These are phyloP conservation scores for Crithidia fasciculata DNA, from an alignment of 208 protist genomes.

Conservation along the genomic window DNA sequence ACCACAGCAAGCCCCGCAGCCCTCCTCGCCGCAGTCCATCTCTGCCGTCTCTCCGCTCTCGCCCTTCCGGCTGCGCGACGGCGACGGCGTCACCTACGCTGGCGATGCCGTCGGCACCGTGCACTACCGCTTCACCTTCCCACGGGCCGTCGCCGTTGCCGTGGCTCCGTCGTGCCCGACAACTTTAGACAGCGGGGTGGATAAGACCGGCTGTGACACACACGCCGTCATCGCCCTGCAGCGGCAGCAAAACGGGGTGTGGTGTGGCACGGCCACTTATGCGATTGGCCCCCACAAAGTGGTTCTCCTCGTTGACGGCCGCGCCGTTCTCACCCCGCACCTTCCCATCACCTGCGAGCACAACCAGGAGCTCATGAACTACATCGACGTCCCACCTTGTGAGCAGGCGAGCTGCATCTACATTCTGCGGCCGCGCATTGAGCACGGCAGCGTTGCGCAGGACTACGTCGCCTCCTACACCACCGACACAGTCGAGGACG, in stretches of 20 bases:
- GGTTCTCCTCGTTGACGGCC: conserved; percentile 37
- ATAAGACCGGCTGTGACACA: background rate
- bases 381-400: conserved; percentile 40
- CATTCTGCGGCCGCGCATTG: conserved; percentile 4
- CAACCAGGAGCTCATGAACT: conserved; percentile 31
- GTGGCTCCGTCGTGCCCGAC: conserved; percentile 5
- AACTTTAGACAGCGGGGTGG: background rate
- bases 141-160: conserved; percentile 19
- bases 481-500: conserved; percentile 29
- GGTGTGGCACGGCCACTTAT: conserved; percentile 11
- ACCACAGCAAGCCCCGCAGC: background rate
- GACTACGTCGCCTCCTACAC: conserved; percentile 26
- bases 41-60: background rate
- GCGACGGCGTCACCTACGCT: conserved; percentile 27
- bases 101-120: conserved; percentile 22
- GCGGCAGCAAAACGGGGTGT: conserved; percentile 15
- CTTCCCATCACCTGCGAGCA: conserved; percentile 32
- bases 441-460: conserved; percentile 34
- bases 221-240: background rate
- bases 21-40: background rate
- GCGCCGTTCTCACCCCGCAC: conserved; percentile 33
- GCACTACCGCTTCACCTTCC: conserved; percentile 31
- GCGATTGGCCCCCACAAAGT: conserved; percentile 34
- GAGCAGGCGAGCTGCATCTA: conserved; percentile 9
- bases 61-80: background rate